phyloP scores from a whole-genome alignment of 2,329 filamentous ascomycete species.

The Pseudocercospora cruenta region DNA sequence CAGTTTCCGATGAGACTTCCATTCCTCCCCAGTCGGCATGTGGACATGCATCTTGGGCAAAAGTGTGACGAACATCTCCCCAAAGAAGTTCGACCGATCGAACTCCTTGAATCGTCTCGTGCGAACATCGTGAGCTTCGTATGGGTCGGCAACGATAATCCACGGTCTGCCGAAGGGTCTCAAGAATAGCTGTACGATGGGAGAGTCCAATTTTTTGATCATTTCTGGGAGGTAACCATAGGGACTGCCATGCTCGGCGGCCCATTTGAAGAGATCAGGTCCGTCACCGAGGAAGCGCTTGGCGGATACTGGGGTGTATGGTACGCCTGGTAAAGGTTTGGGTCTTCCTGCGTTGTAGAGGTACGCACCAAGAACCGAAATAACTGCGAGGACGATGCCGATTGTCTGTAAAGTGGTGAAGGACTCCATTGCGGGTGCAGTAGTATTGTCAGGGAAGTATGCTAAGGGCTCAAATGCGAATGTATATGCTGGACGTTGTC shows the following conservation, averaged over 20 bases:
- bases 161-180: constrained; percentile 48
- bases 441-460: background rate
- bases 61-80: constrained; percentile 31
- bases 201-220: constrained; percentile 35
- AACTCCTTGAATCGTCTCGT: constrained; percentile 50
- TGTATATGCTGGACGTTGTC: background rate
- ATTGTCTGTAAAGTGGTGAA: background rate
- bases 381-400: background rate
- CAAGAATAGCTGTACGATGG: constrained; percentile 55
- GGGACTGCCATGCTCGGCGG: constrained; percentile 37
- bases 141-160: constrained; percentile 50
- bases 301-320: constrained; percentile 47
- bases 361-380: background rate
- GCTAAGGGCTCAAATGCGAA: background rate
- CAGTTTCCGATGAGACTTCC: constrained; percentile 34
- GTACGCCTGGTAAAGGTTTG: constrained; percentile 52
- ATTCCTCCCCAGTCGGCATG: constrained; percentile 32
- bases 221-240: constrained; percentile 22
- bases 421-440: background rate
- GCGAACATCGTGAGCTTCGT: constrained; percentile 52
- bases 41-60: constrained; percentile 33
- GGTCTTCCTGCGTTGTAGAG: constrained; percentile 31
- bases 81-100: constrained; percentile 45
- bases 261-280: constrained; percentile 45
- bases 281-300: constrained; percentile 49